phyloP scores from a whole-genome alignment of 352 stramenopile genomes.

The Blastocystis sp. region DNA sequence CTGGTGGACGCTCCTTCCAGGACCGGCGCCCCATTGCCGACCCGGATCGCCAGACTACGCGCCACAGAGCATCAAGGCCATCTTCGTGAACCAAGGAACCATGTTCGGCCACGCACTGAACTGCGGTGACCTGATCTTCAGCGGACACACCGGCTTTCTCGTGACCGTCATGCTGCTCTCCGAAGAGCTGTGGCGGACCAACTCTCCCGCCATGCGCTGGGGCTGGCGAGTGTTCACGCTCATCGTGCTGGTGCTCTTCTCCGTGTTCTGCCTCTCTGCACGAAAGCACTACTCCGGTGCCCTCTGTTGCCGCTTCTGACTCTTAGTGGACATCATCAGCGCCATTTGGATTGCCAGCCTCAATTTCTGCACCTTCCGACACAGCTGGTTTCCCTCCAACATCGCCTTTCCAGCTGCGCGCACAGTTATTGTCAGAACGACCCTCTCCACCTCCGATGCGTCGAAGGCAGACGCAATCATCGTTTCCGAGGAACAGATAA shows the following conservation, averaged over 20 bases:
- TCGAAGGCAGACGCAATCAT: conserved; percentile 58
- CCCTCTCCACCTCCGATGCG: conserved; percentile 12
- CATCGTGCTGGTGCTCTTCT: conserved; percentile 40
- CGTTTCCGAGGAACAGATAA: conserved; percentile 58
- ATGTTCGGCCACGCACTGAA: conserved; percentile 65
- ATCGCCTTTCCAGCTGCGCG: background rate
- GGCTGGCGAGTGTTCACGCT: conserved; percentile 52
- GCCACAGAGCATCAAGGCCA: conserved; percentile 35
- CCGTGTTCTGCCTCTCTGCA: conserved; percentile 59
- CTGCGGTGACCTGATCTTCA: conserved; percentile 68
- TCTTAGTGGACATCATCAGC: conserved; percentile 43
- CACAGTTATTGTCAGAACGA: conserved; percentile 31
- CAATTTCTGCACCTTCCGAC: conserved; percentile 46
- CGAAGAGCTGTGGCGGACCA: conserved; percentile 54
- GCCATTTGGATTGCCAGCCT: conserved; percentile 24
- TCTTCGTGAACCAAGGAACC: conserved; percentile 64
- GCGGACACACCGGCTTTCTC: conserved; percentile 65
- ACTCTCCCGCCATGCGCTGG: background rate
- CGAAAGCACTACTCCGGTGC: conserved; percentile 68
- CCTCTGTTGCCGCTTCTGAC: background rate
- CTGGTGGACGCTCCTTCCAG: conserved; percentile 67
- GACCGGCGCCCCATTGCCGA: conserved; percentile 59
- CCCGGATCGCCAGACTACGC: conserved; percentile 42
- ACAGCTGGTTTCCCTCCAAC: conserved; percentile 50
- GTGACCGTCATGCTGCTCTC: conserved; percentile 65